Evolutionary conservation across 1,284 basidiomycete genomes (phyloP), one percentile per base, ranked within the genome.

Genomic region (Ustanciosporium gigantosporum): DNA sequence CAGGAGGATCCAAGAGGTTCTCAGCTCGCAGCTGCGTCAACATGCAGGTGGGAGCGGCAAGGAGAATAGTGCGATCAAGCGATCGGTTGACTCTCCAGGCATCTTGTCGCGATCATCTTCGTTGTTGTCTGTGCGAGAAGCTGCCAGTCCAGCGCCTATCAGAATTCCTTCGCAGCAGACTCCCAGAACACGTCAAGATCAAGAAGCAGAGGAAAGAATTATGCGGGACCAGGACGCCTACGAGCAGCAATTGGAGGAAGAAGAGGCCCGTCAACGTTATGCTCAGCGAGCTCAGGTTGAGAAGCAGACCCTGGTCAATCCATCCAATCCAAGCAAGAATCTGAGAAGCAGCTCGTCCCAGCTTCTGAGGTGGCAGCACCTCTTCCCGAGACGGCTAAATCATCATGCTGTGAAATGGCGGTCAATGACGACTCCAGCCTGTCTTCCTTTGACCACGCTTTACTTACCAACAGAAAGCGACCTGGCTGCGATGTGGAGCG

Each of bases 371-470:
- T 77, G 92, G 91, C 88, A 94, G 72, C 91, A 95, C 74, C 83
- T 89, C 46, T 88, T 90, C 70, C 88, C 91, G 0, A 83, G 83
- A 7, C 84, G 86, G 4, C 78, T 84, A n/a, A 87, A 85, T 71
- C 89, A 90, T 72, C 87, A 93, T 68, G 86, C 90, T 24, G 86
- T 94, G 79, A 96, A 97, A 75, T 98, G 94, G 94, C 86, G 86
- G 57, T 87, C 87, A 14, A 85, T 92, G 77, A 78, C 79, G 1
- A 77, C 74, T 11, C 79, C 78, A 5, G 79, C 79, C 5, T 96
- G 90, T 75, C 82, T 98, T 7, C 94, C 94, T 1, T 82, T 98
- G 36, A 94, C 93, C 0, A 89, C 90, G n/a, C 90, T 93, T 69
- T 72, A 71, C 46, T 41, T 77, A 24, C 77, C 77, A 0, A 73